Evolutionary conservation across 202 grass and related monocot genomes (phyloP).

Genomic region (Tripidium arundinaceum): DNA sequence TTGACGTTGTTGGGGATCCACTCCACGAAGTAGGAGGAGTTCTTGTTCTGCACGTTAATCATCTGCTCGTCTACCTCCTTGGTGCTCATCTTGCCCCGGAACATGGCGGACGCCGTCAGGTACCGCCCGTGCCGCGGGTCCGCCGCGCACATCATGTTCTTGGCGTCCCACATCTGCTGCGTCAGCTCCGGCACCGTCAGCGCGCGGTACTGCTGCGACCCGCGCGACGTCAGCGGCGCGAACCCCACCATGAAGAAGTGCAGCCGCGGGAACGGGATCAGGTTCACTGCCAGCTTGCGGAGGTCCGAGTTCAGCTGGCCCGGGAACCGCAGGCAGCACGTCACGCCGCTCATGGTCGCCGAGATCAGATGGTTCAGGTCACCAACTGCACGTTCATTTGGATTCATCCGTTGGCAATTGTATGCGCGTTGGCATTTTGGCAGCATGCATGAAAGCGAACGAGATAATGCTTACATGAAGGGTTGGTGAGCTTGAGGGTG

Average conservation of each 20-base stretch:
- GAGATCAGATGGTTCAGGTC: slow-evolving; percentile 74
- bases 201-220: slow-evolving; percentile 65
- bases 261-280: slow-evolving; percentile 70
- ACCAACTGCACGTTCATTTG: slow-evolving; percentile 32
- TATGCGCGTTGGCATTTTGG: neutral
- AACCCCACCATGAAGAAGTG: slow-evolving; percentile 92
- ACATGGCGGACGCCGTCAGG: slow-evolving; percentile 61
- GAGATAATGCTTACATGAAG: slow-evolving; percentile 44
- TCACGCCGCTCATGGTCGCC: slow-evolving; percentile 66
- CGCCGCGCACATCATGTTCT: slow-evolving; percentile 86
- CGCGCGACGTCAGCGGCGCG: slow-evolving; percentile 65
- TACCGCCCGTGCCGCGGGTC: slow-evolving; percentile 65
- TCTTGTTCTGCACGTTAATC: slow-evolving; percentile 84
- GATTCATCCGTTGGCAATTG: neutral
- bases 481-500: slow-evolving; percentile 75
- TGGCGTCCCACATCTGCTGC: slow-evolving; percentile 89
- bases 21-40: slow-evolving; percentile 70
- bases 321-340: slow-evolving; percentile 63
- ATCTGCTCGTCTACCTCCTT: slow-evolving; percentile 81
- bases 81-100: slow-evolving; percentile 65
- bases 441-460: neutral
- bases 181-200: slow-evolving; percentile 72
- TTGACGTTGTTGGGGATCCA: slow-evolving; percentile 80
- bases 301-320: slow-evolving; percentile 80
- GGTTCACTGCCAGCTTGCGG: slow-evolving; percentile 71